phyloP scores from a whole-genome alignment of 441 rosid species.

The Adansonia rubrostipa region DNA sequence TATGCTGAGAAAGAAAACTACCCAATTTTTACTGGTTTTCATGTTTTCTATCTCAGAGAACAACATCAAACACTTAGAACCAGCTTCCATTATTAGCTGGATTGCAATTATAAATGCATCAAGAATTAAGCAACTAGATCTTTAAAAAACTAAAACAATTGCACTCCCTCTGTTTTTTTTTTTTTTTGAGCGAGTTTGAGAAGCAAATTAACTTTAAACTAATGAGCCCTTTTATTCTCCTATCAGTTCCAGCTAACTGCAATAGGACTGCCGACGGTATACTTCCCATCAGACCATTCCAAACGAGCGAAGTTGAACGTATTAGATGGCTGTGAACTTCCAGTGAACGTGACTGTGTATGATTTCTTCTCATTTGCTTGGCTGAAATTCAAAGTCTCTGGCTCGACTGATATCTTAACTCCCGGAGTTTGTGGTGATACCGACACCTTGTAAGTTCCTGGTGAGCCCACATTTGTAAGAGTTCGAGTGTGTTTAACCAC shows the following conservation, averaged over 20 bases:
- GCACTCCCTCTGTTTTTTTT: slow-evolving; percentile 21
- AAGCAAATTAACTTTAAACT: not conserved
- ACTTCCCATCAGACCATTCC: slow-evolving; percentile 83
- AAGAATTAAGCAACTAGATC: slow-evolving; percentile 11
- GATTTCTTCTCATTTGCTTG: slow-evolving; percentile 63
- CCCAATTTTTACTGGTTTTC: not conserved
- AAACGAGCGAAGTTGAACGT: slow-evolving; percentile 58
- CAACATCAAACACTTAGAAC: slow-evolving; percentile 28
- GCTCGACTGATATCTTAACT: slow-evolving; percentile 67
- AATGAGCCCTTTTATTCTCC: not conserved
- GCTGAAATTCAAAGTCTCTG: slow-evolving; percentile 58
- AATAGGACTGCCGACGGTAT: slow-evolving; percentile 71
- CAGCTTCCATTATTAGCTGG: slow-evolving; percentile 32
- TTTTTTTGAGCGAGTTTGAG: slow-evolving; percentile 25
- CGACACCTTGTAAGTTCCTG: slow-evolving; percentile 64
- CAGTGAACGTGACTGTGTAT: slow-evolving; percentile 68
- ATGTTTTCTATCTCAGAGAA: slow-evolving; percentile 28
- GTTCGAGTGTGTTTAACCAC: slow-evolving; percentile 61
- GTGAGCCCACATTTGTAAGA: slow-evolving; percentile 58
- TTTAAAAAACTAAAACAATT: slow-evolving; percentile 4
- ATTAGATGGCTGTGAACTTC: slow-evolving; percentile 41
- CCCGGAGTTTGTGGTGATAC: slow-evolving; percentile 38
- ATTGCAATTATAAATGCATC: not conserved
- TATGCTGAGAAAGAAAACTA: slow-evolving; percentile 30
- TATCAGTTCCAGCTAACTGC: slow-evolving; percentile 72